Base-by-base conservation (phyloP, 148 eudicot genomes). In the Chenopodium formosanum region DNA sequence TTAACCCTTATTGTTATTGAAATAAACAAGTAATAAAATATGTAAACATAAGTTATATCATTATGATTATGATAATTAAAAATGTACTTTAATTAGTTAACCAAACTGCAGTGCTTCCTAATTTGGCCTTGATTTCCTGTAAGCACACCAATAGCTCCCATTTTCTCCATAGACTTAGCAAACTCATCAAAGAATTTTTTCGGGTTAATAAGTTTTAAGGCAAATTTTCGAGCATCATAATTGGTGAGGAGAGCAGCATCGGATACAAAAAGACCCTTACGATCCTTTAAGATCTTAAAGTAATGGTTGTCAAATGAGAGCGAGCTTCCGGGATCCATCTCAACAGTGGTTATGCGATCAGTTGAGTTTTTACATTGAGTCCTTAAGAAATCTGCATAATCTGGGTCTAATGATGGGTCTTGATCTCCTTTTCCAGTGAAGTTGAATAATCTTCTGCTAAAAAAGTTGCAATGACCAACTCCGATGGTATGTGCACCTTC, bases 401-500 rank as follows among this genome's bases (percentile, higher is more conserved):
- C 25, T 65, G 84, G 22, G 65, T 85, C 44, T 12, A 85, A 29
- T 77, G 84, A 78, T 19, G 80, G 82, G 77, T 85, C 87, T 66
- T 73, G 75, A 14, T 78, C 82, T 44, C 80, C 82, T 1, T 9
- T 16, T 3, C 84, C 84, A 0, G 80, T 82, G 72, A 85, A 82
- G 79, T 82, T 78, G 60, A 37, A 82, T 9, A 82, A 73, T 27
- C 87, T 78, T 25, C 68, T 69, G 16, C 76, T 74, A 31, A 85
- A 37, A 7, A 70, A 7, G 23, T 64, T 70, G 60, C 84, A 85
- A 12, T 74, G 84, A 19, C 82, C 87, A 25, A 44, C 29, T 31
- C 84, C 87, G 31, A 82, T 81, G 29, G 84, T 85, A 32, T 82
- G 82, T 74, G 82, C 87, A 79, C 85, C 85, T 83, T 66, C 25